Evolutionary conservation across 106 monocot species (phyloP), one percentile per base, ranked within the genome.

Genomic region (Dendrobium catenatum): DNA sequence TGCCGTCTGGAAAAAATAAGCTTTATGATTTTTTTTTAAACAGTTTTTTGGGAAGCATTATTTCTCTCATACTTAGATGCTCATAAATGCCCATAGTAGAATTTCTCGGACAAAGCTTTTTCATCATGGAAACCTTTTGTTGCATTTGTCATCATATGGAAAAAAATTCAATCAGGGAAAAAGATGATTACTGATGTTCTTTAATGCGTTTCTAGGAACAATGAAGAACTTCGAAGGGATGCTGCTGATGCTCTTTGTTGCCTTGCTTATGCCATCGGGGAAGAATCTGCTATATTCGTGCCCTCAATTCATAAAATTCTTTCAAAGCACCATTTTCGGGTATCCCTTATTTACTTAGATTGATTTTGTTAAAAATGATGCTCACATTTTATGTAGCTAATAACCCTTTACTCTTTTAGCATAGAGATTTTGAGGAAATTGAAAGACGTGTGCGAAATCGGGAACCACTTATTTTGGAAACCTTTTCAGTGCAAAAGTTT

Each of bases 341-440:
- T 99, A 56, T 48, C 54, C 9, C 72, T 48, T 9, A 79, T 74
- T 75, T 33, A 49, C 64, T 51, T 43, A 76, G 2, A 20, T 74
- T 48, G 43, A 20, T 17, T 42, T 82, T 64, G 59, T 48, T 33
- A 70, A 70, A 16, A 70, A 37, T 67, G 26, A 43, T 68, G 72
- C 22, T 68, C 72, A 16, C 22, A 0, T 49, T 49, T 29, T 76
- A 44, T 43, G 9, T 44, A 61, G 37, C 4, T 24, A 2, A 46
- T 77, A 48, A 22, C 27, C 16, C 15, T 72, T 49, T 78, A 68
- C 20, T 54, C 37, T 72, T 88, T 19, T 81, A 95, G 95, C 95
- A 99, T 68, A 93, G 81, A 86, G 91, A 93, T 72, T 95, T 92
- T 90, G 99, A 99, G 75, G 89, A 88, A 84, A 95, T 99, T 85